Evolutionary conservation across 331 rosid genomes (phyloP).

Genomic region (Malus hybrid): DNA sequence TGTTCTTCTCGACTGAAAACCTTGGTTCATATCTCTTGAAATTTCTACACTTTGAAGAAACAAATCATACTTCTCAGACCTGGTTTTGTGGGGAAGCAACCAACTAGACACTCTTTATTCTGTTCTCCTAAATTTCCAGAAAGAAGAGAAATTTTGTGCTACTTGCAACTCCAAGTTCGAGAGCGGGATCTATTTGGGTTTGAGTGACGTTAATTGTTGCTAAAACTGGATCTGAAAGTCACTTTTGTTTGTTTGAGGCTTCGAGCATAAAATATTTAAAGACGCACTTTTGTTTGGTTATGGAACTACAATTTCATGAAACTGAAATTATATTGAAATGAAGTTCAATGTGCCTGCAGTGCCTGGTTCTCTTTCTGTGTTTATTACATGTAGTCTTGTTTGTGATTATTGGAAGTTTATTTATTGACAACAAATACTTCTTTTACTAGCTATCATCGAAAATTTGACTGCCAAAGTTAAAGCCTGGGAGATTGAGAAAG

Average conservation of each 20-base stretch:
- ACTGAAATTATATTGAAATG: neutral
- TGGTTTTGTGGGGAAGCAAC: neutral
- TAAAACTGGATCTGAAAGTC: no score
- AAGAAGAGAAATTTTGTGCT: no score
- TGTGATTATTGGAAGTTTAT: neutral
- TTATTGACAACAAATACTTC: neutral
- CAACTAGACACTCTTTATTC: neutral
- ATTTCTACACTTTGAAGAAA: neutral
- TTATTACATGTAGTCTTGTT: neutral
- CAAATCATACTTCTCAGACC: no score
- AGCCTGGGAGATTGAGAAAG: conserved; percentile 86
- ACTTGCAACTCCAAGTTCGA: no score
- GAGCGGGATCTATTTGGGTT: no score
- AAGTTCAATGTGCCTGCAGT: neutral
- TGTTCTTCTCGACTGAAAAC: neutral
- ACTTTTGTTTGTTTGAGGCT: no score
- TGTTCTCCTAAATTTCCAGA: neutral
- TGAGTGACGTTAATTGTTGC: no score
- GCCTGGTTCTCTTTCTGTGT: neutral
- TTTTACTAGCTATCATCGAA: conserved; percentile 53
- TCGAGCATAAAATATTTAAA: no score
- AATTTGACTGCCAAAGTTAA: conserved; percentile 66
- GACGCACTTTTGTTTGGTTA: no score
- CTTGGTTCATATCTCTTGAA: neutral
- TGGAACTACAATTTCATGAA: neutral